These are phyloP conservation scores for Amniculicola lignicola DNA, from an alignment of 495 filamentous ascomycete species.

Conservation along the genomic window DNA sequence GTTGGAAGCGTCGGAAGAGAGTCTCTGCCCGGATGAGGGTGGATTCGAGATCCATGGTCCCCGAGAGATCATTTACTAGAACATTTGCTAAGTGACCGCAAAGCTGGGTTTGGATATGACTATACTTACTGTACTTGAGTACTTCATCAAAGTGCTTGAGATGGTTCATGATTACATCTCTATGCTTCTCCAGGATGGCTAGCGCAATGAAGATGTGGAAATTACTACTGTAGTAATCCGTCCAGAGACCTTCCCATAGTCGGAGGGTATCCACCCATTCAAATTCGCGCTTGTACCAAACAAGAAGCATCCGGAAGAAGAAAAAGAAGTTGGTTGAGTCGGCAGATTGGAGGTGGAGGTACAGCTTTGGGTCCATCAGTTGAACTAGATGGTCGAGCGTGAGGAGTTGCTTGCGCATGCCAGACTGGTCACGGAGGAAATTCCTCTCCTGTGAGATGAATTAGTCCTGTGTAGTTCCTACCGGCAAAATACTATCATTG, in stretches of 20 bases:
- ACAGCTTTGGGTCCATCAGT: constrained; percentile 93
- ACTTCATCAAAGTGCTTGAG: constrained; percentile 95
- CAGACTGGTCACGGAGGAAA: constrained; percentile 90
- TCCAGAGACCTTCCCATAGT: constrained; percentile 94
- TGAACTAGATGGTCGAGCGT: constrained; percentile 91
- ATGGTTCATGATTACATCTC: constrained; percentile 91
- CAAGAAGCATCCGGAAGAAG: constrained; percentile 97
- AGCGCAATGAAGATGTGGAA: constrained; percentile 95
- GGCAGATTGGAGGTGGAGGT: constrained; percentile 80
- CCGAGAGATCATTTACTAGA: constrained; percentile 87
- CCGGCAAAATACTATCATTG: neutral
- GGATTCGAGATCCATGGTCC: constrained; percentile 82
- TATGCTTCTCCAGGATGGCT: constrained; percentile 92
- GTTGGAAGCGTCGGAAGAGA: constrained; percentile 82
- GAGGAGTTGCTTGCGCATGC: constrained; percentile 88
- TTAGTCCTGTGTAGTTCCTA: neutral
- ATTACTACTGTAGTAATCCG: constrained; percentile 78
- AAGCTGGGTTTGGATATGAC: neutral
- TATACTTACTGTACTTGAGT: constrained; percentile 78
- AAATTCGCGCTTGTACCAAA: constrained; percentile 99
- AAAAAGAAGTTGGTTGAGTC: constrained; percentile 99
- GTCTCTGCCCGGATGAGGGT: constrained; percentile 83
- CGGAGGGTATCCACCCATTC: constrained; percentile 79
- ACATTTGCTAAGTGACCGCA: neutral
- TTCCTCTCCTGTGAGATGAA: constrained; percentile 72